Conservation (phyloP, 2,329 filamentous ascomycete genomes). For the Fusarium redolens region DNA sequence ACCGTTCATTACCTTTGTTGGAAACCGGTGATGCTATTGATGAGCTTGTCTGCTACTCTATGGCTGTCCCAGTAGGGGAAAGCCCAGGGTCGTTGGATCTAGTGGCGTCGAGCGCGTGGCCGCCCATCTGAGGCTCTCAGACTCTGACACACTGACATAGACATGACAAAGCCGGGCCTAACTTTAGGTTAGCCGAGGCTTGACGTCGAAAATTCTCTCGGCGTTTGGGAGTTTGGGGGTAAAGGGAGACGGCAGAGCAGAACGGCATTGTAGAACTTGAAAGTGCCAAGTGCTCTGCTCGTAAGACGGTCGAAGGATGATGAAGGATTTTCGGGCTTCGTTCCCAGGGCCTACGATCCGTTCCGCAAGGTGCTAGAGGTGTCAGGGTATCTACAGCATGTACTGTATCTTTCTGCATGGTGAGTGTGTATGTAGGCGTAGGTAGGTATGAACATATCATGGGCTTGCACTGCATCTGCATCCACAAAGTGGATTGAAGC, state of each 20-base stretch:
- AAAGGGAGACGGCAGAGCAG: slow-evolving; percentile 10
- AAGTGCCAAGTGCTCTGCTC: neutral
- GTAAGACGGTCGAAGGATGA: neutral
- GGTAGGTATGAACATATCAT: neutral
- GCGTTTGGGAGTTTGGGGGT: neutral
- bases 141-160: neutral
- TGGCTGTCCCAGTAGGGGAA: neutral
- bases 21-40: slow-evolving; percentile 15
- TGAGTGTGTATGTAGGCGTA: neutral
- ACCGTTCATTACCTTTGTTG: slow-evolving; percentile 14
- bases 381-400: neutral
- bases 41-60: slow-evolving; percentile 19
- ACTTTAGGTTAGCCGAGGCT: slow-evolving; percentile 24
- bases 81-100: slow-evolving; percentile 22
- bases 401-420: neutral
- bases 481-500: slow-evolving; percentile 28
- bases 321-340: slow-evolving; percentile 28
- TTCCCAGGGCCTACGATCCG: slow-evolving; percentile 30
- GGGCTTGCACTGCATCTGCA: slow-evolving; percentile 14
- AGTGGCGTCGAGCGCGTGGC: slow-evolving; percentile 33
- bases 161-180: neutral
- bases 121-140: slow-evolving; percentile 27
- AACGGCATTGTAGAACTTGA: slow-evolving; percentile 5
- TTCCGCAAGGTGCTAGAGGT: slow-evolving; percentile 12
- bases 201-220: slow-evolving; percentile 3